phyloP scores from a whole-genome alignment of 2,329 filamentous ascomycete species.

The Tolypocladium ophioglossoides region DNA sequence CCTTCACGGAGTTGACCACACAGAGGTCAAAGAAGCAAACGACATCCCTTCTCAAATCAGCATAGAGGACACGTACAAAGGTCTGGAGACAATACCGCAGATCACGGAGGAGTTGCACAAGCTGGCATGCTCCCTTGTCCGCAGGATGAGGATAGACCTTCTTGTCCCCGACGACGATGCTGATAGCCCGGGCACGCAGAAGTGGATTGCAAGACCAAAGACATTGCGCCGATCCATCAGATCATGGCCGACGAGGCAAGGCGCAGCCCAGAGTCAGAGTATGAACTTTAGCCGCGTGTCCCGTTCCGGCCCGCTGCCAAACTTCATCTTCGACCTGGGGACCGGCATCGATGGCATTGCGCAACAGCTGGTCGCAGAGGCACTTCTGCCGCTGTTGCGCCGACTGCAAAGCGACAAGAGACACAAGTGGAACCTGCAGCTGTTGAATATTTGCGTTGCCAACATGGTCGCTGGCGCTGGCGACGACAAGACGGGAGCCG shows the following conservation, averaged over 20 bases:
- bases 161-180: slow-evolving; percentile 36
- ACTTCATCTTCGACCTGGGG: slow-evolving; percentile 57
- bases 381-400: slow-evolving; percentile 61
- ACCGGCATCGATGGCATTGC: slow-evolving; percentile 49
- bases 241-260: slow-evolving; percentile 30
- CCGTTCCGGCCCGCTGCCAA: slow-evolving; percentile 62
- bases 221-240: slow-evolving; percentile 75
- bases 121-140: slow-evolving; percentile 59
- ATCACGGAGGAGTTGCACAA: slow-evolving; percentile 59
- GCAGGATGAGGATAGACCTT: slow-evolving; percentile 70
- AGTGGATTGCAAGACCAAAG: slow-evolving; percentile 72
- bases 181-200: slow-evolving; percentile 19
- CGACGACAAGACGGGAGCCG: slow-evolving; percentile 40
- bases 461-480: slow-evolving; percentile 61
- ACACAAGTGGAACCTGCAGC: slow-evolving; percentile 64
- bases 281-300: slow-evolving; percentile 63
- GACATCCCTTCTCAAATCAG: slow-evolving; percentile 78
- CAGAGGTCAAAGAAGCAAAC: slow-evolving; percentile 60
- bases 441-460: slow-evolving; percentile 79
- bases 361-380: slow-evolving; percentile 58
- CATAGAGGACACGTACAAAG: slow-evolving; percentile 84
- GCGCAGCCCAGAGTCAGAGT: slow-evolving; percentile 37
- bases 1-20: slow-evolving; percentile 69
- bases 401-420: slow-evolving; percentile 58
- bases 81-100: slow-evolving; percentile 52